Conservation (phyloP, 2,329 filamentous ascomycete genomes). For the Aspergillus floridensis region DNA sequence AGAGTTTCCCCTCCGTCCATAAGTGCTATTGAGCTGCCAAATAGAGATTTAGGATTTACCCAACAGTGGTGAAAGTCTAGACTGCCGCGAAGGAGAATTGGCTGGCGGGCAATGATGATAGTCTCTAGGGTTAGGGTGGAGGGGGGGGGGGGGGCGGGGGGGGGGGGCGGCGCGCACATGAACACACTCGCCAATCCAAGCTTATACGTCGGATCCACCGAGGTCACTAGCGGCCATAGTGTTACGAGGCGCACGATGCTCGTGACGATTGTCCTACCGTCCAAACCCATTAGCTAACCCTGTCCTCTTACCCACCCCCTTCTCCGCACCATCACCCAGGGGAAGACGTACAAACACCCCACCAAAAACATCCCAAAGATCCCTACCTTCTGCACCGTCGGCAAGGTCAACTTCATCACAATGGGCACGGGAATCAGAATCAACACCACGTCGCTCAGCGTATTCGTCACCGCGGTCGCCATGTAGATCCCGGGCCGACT, state of each 20-base stretch:
- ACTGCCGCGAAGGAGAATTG: background rate
- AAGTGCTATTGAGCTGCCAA: background rate
- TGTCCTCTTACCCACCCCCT: background rate
- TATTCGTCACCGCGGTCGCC: conserved; percentile 24
- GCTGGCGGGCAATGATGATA: too few species aligned
- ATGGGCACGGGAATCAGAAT: conserved; percentile 21
- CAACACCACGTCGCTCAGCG: conserved; percentile 21
- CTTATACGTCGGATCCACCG: conserved; percentile 18
- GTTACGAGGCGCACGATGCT: conserved; percentile 26
- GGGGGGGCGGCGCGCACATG: conserved; percentile 1
- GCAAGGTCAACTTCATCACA: conserved; percentile 15
- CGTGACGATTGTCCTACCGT: conserved; percentile 20
- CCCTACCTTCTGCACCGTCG: conserved; percentile 17
- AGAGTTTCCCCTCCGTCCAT: background rate
- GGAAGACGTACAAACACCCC: conserved; percentile 17
- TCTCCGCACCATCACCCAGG: too few species aligned
- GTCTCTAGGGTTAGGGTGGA: background rate
- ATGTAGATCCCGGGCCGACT: conserved; percentile 17
- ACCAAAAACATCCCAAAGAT: conserved; percentile 18
- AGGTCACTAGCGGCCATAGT: conserved; percentile 19
- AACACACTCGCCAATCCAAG: conserved; percentile 18
- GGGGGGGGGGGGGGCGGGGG: background rate
- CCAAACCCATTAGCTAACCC: background rate
- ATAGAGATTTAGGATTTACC: too few species aligned
- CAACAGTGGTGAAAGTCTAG: too few species aligned